Evolutionary conservation across 1,139 yeast genomes (phyloP), one percentile per base, ranked within the genome.

Genomic region (Suhomyces bolitotheri): DNA sequence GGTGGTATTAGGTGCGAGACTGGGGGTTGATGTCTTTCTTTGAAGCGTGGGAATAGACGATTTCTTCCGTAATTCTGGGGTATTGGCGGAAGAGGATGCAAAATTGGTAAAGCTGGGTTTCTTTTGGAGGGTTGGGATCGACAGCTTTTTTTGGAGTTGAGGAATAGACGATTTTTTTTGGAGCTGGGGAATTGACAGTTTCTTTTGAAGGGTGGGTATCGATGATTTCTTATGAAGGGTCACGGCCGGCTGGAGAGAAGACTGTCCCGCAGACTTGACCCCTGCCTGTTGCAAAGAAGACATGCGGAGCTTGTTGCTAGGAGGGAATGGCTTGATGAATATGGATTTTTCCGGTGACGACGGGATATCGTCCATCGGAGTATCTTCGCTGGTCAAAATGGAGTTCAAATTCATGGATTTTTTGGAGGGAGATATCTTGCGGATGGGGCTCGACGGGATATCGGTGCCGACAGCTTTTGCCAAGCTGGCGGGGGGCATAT

Each of bases 391-490:
- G 29, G 39, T 49, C 33, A 68, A 49, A 20, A 67, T 46, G 26
- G 57, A 57, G 41, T 67, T 62, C 37, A 70, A 58, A 43, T 69
- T 64, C 60, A 59, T 60, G 5, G 67, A 63, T 27, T 64, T 63
- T 42, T 64, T 67, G 10, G 72, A 66, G 0, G 73, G 73, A 2
- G 71, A 64, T 2, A 67, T 64, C 32, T 48, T 53, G 22, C 56
- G 49, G 10, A 47, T 37, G 3, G 60, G 61, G 26, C 55, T 53
- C 26, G 38, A 36, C 24, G 25, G 36, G 27, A 12, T 19, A 11
- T 34, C 31, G 29, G 17, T 12, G 33, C n/a, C 25, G 27, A 11
- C n/a, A 16, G 15, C 16, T 19, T 25, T 27, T 11, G n/a, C 4
- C 8, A 27, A 16, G 5, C 22, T 16, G 9, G 31, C 14, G 7